Evolutionary conservation across 495 filamentous ascomycete species (phyloP).

Genomic region (Glarea lozoyensis): DNA sequence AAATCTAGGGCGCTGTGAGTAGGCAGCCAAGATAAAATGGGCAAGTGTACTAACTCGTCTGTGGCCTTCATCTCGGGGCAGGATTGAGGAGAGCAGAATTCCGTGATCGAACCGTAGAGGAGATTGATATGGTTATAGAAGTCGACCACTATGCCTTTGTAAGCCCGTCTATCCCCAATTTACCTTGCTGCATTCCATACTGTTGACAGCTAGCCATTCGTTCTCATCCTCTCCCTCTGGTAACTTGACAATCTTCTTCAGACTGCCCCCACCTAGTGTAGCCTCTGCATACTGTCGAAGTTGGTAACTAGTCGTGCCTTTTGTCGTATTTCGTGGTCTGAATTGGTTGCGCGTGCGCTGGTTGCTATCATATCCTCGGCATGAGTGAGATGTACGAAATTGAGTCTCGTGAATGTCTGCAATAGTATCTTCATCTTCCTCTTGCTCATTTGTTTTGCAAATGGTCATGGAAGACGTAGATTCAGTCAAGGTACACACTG

Average conservation of each 20-base stretch:
- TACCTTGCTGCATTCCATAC: constrained; percentile 35
- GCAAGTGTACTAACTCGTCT: constrained; percentile 61
- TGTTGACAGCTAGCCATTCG: constrained; percentile 96
- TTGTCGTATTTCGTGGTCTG: constrained; percentile 77
- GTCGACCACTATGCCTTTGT: constrained; percentile 67
- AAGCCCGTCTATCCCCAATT: neutral
- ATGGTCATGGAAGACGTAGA: constrained; percentile 16
- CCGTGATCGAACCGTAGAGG: constrained; percentile 95
- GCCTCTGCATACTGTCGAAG: constrained; percentile 96
- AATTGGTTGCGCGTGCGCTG: constrained; percentile 84
- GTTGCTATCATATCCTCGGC: constrained; percentile 51
- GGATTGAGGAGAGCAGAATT: constrained; percentile 94
- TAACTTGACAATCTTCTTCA: constrained; percentile 92
- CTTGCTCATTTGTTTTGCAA: neutral
- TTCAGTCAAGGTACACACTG: constrained; percentile 12
- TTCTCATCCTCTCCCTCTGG: constrained; percentile 95
- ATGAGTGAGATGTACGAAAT: constrained; percentile 27
- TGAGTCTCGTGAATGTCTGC: constrained; percentile 9
- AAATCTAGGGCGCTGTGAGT: constrained; percentile 47
- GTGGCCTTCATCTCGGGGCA: constrained; percentile 99
- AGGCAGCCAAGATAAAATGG: neutral
- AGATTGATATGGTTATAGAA: constrained; percentile 99
- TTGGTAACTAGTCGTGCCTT: constrained; percentile 91
- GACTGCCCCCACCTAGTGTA: constrained; percentile 86
- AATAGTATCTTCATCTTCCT: constrained; percentile 11